phyloP scores from a whole-genome alignment of 2,329 filamentous ascomycete species.

The Paraconiothyrium sp. region DNA sequence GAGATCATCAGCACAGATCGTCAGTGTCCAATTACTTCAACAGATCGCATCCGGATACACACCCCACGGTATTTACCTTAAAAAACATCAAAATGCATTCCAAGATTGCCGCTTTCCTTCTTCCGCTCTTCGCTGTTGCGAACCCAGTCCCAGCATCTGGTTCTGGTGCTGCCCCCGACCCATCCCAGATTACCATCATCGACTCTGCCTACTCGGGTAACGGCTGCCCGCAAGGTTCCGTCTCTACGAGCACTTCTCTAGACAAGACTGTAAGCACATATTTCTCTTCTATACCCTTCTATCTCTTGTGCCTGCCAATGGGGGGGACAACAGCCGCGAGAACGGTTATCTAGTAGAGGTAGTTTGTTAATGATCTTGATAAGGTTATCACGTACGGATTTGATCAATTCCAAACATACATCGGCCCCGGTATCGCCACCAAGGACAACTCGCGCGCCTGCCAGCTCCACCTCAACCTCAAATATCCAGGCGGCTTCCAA shows the following conservation, averaged over 20 bases:
- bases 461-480: slow-evolving; percentile 47
- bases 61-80: slow-evolving; percentile 15
- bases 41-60: slow-evolving; percentile 21
- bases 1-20: slow-evolving; percentile 40
- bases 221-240: slow-evolving; percentile 47
- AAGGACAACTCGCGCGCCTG: slow-evolving; percentile 48
- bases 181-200: slow-evolving; percentile 40
- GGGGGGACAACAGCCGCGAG: slow-evolving; percentile 10
- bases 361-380: slow-evolving; percentile 15
- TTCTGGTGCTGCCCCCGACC: slow-evolving; percentile 26
- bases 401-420: slow-evolving; percentile 48
- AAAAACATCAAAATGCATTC: slow-evolving; percentile 38
- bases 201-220: slow-evolving; percentile 45
- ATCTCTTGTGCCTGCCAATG: neutral
- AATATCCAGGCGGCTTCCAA: slow-evolving; percentile 52
- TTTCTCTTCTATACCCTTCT: neutral
- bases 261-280: slow-evolving; percentile 42
- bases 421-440: slow-evolving; percentile 36
- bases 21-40: slow-evolving; percentile 31
- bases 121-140: slow-evolving; percentile 41
- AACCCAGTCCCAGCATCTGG: slow-evolving; percentile 33
- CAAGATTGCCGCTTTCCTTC: slow-evolving; percentile 39
- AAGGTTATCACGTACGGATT: slow-evolving; percentile 48
- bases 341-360: slow-evolving; percentile 12
- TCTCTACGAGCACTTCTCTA: slow-evolving; percentile 41